These are phyloP conservation scores for Sporothrix mexicana DNA, from an alignment of 2,329 filamentous ascomycete species.

Conservation along the genomic window DNA sequence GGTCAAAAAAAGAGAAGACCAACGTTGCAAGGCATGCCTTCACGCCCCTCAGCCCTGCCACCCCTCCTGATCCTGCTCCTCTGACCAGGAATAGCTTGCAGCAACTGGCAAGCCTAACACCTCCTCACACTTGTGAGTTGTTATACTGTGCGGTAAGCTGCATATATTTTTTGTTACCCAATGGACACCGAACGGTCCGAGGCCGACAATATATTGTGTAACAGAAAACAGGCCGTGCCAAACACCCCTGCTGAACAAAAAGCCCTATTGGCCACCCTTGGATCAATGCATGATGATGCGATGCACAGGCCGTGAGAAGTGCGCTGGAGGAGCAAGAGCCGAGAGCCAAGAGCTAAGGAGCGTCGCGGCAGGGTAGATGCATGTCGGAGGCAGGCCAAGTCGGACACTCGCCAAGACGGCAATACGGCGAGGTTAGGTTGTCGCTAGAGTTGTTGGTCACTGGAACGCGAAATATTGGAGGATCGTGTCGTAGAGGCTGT, in stretches of 20 bases:
- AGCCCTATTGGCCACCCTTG: too few species aligned
- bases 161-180: too few species aligned
- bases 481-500: neutral
- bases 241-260: too few species aligned
- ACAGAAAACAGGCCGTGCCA: too few species aligned
- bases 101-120: slow-evolving; percentile 23
- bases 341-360: slow-evolving; percentile 16
- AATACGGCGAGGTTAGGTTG: neutral
- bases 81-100: slow-evolving; percentile 11
- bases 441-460: neutral
- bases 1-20: neutral
- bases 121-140: too few species aligned
- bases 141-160: too few species aligned
- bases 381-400: neutral
- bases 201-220: too few species aligned
- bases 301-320: slow-evolving; percentile 16
- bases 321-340: slow-evolving; percentile 7
- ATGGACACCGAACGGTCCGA: too few species aligned
- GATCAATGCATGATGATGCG: slow-evolving; percentile 8
- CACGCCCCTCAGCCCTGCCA: neutral
- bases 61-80: neutral
- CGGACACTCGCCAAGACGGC: neutral
- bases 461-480: neutral
- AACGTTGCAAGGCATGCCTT: neutral
- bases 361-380: slow-evolving; percentile 1